A percentile compares a stretch with the other conserved stretches of the same genome.
Evolutionary conservation across 169 alveolate species (phyloP).

Genomic region (Cyclospora cayetanensis): DNA sequence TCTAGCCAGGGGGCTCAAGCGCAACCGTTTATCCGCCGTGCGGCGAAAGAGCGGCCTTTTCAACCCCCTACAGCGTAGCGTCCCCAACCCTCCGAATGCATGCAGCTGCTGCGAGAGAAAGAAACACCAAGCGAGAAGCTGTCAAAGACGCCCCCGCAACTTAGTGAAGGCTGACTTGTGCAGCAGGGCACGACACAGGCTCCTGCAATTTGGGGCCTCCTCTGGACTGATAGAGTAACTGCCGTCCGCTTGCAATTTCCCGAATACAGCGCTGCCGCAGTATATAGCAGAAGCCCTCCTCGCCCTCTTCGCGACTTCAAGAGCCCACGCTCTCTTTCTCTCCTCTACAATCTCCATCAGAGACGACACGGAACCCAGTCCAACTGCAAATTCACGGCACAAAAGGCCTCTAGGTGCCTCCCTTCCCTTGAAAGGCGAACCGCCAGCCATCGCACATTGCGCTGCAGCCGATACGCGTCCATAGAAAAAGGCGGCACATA

Average conservation of each 20-base stretch:
- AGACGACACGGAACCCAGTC: not conserved
- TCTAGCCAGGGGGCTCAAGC: not conserved
- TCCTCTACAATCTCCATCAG: not conserved
- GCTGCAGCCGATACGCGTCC: too few species aligned
- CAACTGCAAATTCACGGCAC: not conserved
- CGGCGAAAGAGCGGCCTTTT: too few species aligned
- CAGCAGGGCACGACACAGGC: constrained; percentile 25
- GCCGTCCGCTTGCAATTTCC: not conserved
- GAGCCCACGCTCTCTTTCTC: constrained; percentile 33
- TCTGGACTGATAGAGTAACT: not conserved
- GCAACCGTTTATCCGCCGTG: not conserved
- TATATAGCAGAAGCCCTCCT: not conserved
- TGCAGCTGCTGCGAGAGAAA: not conserved
- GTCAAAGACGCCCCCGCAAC: not conserved
- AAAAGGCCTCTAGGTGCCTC: too few species aligned
- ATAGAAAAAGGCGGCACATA: too few species aligned
- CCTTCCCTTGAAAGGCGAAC: too few species aligned
- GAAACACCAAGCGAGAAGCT: not conserved
- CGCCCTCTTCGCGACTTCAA: not conserved
- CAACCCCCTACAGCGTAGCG: too few species aligned
- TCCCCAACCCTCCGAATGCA: too few species aligned
- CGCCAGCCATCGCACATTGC: too few species aligned
- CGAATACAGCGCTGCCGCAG: constrained; percentile 26
- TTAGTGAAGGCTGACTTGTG: constrained; percentile 36
- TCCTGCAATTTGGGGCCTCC: constrained; percentile 45